Evolutionary conservation across 164 flowering plant genomes (phyloP).

Genomic region (Tetrastigma voinierianum): DNA sequence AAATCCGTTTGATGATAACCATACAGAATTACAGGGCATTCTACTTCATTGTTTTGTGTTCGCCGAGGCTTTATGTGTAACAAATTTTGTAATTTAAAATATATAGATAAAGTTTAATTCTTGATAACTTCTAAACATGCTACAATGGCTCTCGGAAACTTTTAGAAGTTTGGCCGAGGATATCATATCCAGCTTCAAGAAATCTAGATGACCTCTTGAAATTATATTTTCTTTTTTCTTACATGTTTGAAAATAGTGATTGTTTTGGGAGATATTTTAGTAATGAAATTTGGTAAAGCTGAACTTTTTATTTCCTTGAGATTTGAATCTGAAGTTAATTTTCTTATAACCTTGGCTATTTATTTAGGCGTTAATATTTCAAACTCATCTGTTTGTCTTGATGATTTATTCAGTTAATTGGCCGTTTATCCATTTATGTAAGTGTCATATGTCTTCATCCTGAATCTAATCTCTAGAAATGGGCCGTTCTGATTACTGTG

Average conservation of each 20-base stretch:
- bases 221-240: neutral
- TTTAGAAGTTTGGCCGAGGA: neutral
- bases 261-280: no score
- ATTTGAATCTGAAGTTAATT: neutral
- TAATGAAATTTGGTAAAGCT: no score
- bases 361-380: neutral
- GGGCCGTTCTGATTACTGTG: no score
- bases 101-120: neutral
- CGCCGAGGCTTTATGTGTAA: neutral
- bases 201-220: neutral
- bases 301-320: neutral
- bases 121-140: neutral
- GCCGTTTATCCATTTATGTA: no score
- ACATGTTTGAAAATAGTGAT: neutral
- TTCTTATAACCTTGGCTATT: neutral
- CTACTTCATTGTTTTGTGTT: neutral
- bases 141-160: neutral
- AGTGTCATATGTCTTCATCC: no score
- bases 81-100: neutral
- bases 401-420: neutral
- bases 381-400: no score
- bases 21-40: neutral
- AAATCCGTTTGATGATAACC: neutral
- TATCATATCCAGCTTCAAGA: neutral
- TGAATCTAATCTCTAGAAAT: no score